Conservation (phyloP, 192 early-diverging fungal species). For the Chytriomyces sp. region DNA sequence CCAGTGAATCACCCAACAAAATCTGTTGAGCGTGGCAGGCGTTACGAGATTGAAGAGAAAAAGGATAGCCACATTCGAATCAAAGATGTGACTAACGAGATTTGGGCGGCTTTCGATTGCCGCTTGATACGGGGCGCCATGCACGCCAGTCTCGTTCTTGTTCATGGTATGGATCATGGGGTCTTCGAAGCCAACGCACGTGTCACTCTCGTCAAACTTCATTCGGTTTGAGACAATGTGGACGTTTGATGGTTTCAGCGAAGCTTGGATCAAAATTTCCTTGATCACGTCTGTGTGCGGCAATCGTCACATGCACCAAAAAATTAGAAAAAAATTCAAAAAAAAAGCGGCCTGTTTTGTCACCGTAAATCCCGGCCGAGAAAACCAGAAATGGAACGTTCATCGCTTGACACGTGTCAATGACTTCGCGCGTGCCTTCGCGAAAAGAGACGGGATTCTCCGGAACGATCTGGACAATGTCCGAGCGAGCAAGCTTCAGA, state of each 20-base stretch:
- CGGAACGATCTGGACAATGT: slow-evolving; percentile 57
- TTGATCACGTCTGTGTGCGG: slow-evolving; percentile 63
- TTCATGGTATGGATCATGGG: slow-evolving; percentile 76
- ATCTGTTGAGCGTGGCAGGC: slow-evolving; percentile 41
- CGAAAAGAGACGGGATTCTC: slow-evolving; percentile 57
- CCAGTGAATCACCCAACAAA: slow-evolving; percentile 72
- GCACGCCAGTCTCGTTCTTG: slow-evolving; percentile 67
- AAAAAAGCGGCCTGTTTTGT: not conserved
- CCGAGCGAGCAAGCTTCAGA: slow-evolving; percentile 54
- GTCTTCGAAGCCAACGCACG: slow-evolving; percentile 65
- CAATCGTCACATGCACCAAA: slow-evolving; percentile 7
- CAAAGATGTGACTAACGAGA: slow-evolving; percentile 41
- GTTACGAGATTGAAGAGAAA: slow-evolving; percentile 7
- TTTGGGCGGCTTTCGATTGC: slow-evolving; percentile 56
- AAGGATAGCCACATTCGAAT: not conserved
- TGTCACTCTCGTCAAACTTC: slow-evolving; percentile 60
- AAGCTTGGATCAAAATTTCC: slow-evolving; percentile 50
- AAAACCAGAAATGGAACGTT: slow-evolving; percentile 71
- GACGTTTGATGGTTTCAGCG: slow-evolving; percentile 59
- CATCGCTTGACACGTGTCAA: slow-evolving; percentile 38
- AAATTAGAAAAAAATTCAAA: slow-evolving; percentile 8
- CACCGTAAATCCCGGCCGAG: slow-evolving; percentile 69
- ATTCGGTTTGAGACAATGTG: slow-evolving; percentile 76
- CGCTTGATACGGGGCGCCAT: slow-evolving; percentile 48
- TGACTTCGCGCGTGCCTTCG: slow-evolving; percentile 46